Base-by-base conservation (phyloP, 1,139 yeast species). In the Schizosaccharomyces versatilis region DNA sequence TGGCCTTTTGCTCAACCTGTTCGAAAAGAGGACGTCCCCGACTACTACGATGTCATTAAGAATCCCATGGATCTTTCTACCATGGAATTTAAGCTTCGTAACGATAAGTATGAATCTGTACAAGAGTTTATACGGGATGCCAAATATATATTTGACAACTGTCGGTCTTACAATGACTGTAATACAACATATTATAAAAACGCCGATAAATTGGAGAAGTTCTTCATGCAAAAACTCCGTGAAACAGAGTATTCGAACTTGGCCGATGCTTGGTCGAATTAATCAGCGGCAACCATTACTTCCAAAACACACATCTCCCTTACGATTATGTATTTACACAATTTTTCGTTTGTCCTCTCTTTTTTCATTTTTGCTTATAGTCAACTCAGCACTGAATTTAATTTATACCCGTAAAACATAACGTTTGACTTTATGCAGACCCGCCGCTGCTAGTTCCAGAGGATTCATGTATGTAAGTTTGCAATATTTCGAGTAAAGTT, bases 1-100 rank as follows among this genome's bases (percentile, higher is more conserved):
- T 90, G 98, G 98, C 98, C 99, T 38, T 93, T 93, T 68, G 78
- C 88, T 39, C 82, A 79, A 56, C 95, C 98, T 0, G 98, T 93
- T 14, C 85, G 82, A 66, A 79, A 78, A 63, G 94, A 85, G 53
- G 98, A 93, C 64, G 98, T 93, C 14, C 86, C 94, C 0, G 98
- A 93, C 67, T 93, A 93, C 66, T 90, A 90, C 66, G 94, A 85
- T 62, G 94, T 90, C 38, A 90, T 90, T 60, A 86, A 88, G 65
- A 97, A 90, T 66, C 98, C 99, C n/a, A 93, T 93, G 98, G 63
- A 93, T 66, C 71, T 90, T 56, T 79, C 93, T 36, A 86, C 97
- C 0, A 90, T 93, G 95, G 98, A 90, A 65, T 81, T 77, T 65
- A 84, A 88, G 65, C 73, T 93, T 49, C 98, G 90, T 60, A 85